A percentile compares a stretch with the other conserved stretches of the same genome.
phyloP scores from a whole-genome alignment of 441 rosid species.

The Mallotus japonicus region DNA sequence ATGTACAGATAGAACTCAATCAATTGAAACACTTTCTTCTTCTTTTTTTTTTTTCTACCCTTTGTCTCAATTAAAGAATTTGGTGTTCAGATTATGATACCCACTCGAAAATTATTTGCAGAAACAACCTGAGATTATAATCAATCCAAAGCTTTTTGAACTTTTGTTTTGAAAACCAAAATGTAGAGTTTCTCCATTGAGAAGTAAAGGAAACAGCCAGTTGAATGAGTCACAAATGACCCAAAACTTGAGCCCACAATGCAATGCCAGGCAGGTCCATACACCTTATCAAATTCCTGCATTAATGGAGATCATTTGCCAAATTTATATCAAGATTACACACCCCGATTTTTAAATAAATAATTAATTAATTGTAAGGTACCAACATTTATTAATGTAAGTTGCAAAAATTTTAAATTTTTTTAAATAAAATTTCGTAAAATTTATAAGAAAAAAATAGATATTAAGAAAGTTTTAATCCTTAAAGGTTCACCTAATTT shows the following conservation, averaged over 20 bases:
- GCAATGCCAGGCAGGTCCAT: conserved; percentile 54
- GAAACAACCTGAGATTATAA: background rate
- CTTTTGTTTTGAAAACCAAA: conserved; percentile 31
- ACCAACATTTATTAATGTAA: too few relatives aligned
- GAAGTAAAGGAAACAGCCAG: conserved; percentile 45
- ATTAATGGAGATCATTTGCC: background rate
- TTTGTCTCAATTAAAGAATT: background rate
- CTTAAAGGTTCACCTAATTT: too few relatives aligned
- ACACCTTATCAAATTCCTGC: conserved; percentile 47
- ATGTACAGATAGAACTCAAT: background rate
- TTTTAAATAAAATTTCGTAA: too few relatives aligned
- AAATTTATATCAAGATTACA: background rate
- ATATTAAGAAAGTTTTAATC: too few relatives aligned
- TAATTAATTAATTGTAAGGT: too few relatives aligned
- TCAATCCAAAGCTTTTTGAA: conserved; percentile 4
- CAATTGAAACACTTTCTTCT: background rate
- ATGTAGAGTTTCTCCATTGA: conserved; percentile 40
- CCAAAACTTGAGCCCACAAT: conserved; percentile 48
- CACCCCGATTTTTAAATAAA: too few relatives aligned
- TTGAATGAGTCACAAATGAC: conserved; percentile 44
- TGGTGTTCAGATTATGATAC: background rate
- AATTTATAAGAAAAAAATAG: too few relatives aligned
- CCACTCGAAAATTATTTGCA: background rate
- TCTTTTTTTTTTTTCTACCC: too few relatives aligned
- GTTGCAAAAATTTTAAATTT: too few relatives aligned